A percentile compares a stretch with the other conserved stretches of the same genome.
Conservation (phyloP, 2,329 filamentous ascomycete species). For the Ophiocordyceps camponoti-floridani region DNA sequence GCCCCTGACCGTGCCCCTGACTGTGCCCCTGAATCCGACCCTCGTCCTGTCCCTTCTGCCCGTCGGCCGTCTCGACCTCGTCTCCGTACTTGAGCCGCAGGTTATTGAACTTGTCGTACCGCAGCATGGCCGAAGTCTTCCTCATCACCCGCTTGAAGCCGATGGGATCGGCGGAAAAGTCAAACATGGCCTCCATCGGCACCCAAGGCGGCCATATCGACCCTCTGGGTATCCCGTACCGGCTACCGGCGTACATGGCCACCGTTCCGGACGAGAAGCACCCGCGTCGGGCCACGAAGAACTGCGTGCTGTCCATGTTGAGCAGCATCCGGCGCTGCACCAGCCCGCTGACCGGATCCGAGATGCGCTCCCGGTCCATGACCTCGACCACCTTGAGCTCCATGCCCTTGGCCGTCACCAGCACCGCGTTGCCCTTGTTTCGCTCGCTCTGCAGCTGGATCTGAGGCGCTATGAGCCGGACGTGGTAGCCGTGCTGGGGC, state of each 20-base stretch:
- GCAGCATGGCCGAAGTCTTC: constrained; percentile 83
- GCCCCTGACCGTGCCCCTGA: too few species aligned
- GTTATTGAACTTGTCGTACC: constrained; percentile 97
- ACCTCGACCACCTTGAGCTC: constrained; percentile 94
- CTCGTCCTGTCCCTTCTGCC: constrained; percentile 15
- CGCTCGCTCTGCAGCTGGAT: constrained; percentile 98
- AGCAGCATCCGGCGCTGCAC: constrained; percentile 89
- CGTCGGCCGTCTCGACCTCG: constrained; percentile 56
- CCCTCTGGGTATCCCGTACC: constrained; percentile 69
- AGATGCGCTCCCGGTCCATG: constrained; percentile 89
- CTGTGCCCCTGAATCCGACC: too few species aligned
- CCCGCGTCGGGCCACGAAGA: constrained; percentile 91
- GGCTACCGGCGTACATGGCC: constrained; percentile 86
- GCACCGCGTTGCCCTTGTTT: constrained; percentile 87
- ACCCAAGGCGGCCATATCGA: constrained; percentile 97
- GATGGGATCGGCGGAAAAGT: constrained; percentile 83
- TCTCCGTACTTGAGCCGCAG: constrained; percentile 94
- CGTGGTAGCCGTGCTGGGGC: constrained; percentile 83
- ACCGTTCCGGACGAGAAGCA: constrained; percentile 71
- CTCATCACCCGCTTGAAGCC: constrained; percentile 97
- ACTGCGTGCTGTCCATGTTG: constrained; percentile 94
- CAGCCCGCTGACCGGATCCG: constrained; percentile 82
- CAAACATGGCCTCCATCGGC: constrained; percentile 95
- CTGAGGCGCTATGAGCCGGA: constrained; percentile 88
- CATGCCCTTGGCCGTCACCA: constrained; percentile 96